phyloP scores from a whole-genome alignment of 192 early-diverging fungal species.

The Backusella circina region DNA sequence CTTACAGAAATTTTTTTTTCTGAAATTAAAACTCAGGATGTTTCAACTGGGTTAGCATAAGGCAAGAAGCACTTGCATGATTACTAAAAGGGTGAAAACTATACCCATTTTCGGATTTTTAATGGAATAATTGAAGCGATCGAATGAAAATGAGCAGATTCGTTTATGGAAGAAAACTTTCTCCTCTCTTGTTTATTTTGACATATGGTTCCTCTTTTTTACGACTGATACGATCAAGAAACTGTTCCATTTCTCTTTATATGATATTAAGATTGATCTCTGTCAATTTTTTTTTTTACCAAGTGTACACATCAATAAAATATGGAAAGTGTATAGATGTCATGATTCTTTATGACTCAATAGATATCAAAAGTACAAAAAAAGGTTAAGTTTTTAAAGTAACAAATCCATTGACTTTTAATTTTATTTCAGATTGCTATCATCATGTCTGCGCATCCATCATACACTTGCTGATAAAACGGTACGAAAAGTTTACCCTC shows the following conservation, averaged over 20 bases:
- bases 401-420: neutral
- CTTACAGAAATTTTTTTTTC: neutral
- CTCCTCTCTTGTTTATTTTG: neutral
- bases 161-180: neutral
- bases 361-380: neutral
- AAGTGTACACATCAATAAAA: neutral
- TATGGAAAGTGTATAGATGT: neutral
- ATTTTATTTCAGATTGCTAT: neutral
- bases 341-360: neutral
- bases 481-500: neutral
- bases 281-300: neutral
- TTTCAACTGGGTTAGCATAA: neutral
- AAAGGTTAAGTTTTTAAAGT: neutral
- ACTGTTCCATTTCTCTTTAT: neutral
- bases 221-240: neutral
- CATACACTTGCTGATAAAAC: neutral
- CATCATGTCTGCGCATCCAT: neutral
- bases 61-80: neutral
- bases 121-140: neutral
- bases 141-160: neutral
- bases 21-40: neutral
- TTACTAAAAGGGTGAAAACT: neutral
- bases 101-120: neutral
- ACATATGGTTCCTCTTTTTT: neutral
- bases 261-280: too few species aligned